These are phyloP conservation scores for Ormosia emarginata DNA, from an alignment of 306 rosid species.

Conservation along the genomic window DNA sequence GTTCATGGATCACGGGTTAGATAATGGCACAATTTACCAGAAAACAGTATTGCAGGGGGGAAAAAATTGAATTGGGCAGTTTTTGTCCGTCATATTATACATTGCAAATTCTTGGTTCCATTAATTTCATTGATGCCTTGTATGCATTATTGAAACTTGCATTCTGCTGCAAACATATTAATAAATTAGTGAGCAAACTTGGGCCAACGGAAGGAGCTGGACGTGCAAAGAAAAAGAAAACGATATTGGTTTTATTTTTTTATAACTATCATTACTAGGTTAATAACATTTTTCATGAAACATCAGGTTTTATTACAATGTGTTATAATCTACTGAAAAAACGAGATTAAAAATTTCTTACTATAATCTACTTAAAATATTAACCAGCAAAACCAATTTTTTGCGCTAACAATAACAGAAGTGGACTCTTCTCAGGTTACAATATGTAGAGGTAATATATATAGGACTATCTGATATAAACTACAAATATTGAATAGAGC, in stretches of 20 bases:
- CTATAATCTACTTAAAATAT: neutral
- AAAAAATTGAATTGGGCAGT: neutral
- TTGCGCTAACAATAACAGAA: neutral
- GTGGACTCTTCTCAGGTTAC: neutral
- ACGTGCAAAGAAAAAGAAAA: no score
- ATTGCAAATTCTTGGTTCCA: neutral
- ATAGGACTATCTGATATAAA: neutral
- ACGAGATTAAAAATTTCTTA: neutral
- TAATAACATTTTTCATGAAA: neutral
- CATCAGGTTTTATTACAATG: neutral
- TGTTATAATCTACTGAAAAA: neutral
- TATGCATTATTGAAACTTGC: neutral
- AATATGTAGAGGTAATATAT: neutral
- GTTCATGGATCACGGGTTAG: conserved; percentile 37
- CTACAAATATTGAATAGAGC: neutral
- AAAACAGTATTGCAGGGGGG: neutral
- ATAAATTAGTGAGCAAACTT: neutral
- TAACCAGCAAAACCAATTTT: neutral
- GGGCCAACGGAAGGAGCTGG: neutral
- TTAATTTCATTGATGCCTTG: neutral
- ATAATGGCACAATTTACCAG: conserved; percentile 43
- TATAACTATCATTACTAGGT: no score
- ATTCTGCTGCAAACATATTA: neutral
- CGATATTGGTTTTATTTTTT: no score
- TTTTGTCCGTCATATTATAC: conserved; percentile 10